Evolutionary conservation across 306 rosid species (phyloP).

Genomic region (Bauhinia variegata): DNA sequence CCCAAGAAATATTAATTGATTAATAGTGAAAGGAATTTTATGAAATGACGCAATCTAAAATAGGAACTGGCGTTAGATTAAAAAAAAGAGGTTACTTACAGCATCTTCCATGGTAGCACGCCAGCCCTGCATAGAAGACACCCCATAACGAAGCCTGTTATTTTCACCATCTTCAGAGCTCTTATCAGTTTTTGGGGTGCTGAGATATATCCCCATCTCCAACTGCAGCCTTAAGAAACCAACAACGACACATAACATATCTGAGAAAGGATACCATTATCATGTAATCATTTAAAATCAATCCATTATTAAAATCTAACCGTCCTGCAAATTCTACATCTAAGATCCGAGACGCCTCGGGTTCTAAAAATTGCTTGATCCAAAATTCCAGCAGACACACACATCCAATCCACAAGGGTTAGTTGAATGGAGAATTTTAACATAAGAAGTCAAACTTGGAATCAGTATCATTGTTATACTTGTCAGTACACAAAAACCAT

Average conservation of each 20-base stretch:
- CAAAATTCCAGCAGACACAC: neutral
- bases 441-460: neutral
- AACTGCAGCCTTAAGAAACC: slow-evolving; percentile 34
- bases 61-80: neutral
- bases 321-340: slow-evolving; percentile 16
- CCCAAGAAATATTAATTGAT: slow-evolving; percentile 1
- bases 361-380: neutral
- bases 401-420: slow-evolving; percentile 8
- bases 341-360: neutral
- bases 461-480: slow-evolving; percentile 5
- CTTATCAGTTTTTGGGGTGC: slow-evolving; percentile 89
- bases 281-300: neutral
- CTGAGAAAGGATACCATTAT: neutral
- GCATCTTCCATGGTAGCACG: slow-evolving; percentile 99
- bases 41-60: too few relatives aligned
- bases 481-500: neutral
- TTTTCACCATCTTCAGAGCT: slow-evolving; percentile 86
- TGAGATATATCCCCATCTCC: slow-evolving; percentile 85
- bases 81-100: slow-evolving; percentile 47
- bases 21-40: neutral
- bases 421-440: neutral
- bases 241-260: neutral
- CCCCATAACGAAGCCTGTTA: slow-evolving; percentile 67
- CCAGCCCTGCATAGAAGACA: slow-evolving; percentile 99
- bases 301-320: slow-evolving; percentile 30